A percentile compares a stretch with the other conserved stretches of the same genome.
These are phyloP conservation scores for Venturia pyrina DNA, from an alignment of 2,329 filamentous ascomycete species.

Conservation along the genomic window DNA sequence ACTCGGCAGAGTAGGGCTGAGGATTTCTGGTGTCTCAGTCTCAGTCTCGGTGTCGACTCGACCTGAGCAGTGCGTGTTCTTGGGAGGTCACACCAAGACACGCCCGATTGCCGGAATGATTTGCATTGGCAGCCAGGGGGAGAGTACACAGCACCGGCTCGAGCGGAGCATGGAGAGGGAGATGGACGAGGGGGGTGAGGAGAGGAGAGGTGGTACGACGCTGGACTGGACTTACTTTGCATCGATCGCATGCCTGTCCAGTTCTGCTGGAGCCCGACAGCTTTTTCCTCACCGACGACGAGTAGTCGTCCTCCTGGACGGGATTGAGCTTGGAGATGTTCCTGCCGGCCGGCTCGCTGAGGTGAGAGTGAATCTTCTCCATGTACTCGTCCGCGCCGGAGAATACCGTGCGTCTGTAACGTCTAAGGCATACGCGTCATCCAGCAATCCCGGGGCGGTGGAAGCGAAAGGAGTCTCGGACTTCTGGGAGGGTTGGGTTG, in stretches of 20 bases:
- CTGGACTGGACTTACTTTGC: conserved; percentile 51
- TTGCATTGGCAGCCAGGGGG: background rate
- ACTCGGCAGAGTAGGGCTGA: too few relatives aligned
- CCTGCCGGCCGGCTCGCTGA: conserved; percentile 1
- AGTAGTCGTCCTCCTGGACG: conserved; percentile 25
- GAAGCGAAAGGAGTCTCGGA: background rate
- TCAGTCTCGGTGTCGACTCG: too few relatives aligned
- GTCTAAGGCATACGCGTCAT: conserved; percentile 6
- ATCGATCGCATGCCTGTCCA: conserved; percentile 79
- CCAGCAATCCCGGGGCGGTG: background rate
- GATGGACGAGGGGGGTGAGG: conserved; percentile 8
- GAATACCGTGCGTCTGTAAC: conserved; percentile 6
- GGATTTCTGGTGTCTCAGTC: too few relatives aligned
- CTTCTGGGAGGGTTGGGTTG: background rate
- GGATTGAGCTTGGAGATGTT: background rate
- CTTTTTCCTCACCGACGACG: conserved; percentile 41
- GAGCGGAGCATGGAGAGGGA: conserved; percentile 6
- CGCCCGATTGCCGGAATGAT: background rate
- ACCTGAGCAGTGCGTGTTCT: too few relatives aligned
- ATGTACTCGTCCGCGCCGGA: background rate
- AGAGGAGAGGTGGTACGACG: background rate
- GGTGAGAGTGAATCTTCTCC: background rate
- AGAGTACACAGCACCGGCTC: too few relatives aligned
- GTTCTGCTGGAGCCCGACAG: conserved; percentile 50
- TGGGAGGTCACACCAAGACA: background rate